Evolutionary conservation across 1,284 basidiomycete species (phyloP).

Genomic region (Trametes pubescens): DNA sequence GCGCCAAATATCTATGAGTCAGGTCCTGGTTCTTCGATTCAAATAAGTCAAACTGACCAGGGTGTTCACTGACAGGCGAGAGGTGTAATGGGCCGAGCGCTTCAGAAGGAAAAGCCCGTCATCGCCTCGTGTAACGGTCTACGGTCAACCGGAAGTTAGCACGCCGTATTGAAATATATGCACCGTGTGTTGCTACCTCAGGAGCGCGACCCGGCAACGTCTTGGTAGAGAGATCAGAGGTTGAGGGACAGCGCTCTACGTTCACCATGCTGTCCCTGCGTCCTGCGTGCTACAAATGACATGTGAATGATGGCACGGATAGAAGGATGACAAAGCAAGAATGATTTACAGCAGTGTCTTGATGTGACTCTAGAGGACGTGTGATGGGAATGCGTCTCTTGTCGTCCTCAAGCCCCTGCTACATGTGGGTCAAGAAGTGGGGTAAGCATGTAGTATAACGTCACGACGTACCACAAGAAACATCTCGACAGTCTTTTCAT

Average conservation of each 20-base stretch:
- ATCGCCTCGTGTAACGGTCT: background rate
- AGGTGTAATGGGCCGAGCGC: background rate
- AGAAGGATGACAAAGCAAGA: background rate
- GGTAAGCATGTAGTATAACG: background rate
- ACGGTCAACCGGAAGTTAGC: background rate
- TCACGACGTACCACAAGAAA: background rate
- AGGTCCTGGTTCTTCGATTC: background rate
- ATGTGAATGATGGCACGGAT: background rate
- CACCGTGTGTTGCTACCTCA: background rate
- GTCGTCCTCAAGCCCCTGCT: background rate
- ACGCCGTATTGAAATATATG: background rate
- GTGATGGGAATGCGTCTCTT: background rate
- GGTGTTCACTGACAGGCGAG: background rate
- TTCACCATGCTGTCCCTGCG: background rate
- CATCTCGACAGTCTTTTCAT: background rate
- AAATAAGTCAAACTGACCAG: background rate
- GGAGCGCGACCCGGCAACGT: background rate
- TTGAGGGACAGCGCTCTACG: background rate
- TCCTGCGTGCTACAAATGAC: background rate
- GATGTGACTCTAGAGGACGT: background rate
- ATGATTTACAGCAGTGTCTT: background rate
- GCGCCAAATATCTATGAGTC: background rate
- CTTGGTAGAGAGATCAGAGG: background rate
- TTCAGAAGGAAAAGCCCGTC: slow-evolving; percentile 1
- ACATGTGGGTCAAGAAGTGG: background rate